Evolutionary conservation across 2,329 filamentous ascomycete species (phyloP), one percentile per base, ranked within the genome.

Genomic region (Blastomyces emzantsi): DNA sequence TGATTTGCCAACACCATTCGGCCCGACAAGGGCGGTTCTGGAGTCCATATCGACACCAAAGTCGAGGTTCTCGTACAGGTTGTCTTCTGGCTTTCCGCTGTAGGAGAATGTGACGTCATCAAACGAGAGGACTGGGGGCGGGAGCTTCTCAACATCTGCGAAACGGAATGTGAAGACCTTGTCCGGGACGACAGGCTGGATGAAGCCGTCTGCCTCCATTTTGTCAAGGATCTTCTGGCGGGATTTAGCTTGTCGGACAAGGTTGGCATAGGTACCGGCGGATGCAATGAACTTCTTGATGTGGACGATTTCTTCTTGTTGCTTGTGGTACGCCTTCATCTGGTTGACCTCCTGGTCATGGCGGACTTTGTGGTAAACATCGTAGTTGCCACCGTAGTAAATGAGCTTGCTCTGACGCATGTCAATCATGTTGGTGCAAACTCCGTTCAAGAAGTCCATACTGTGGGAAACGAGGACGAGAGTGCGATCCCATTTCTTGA

Each of bases 221-320:
- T 99, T 99, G 85, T 99, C 94, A 70, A 97, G 85, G 78, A 97
- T 97, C 90, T 99, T 99, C 81, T 99, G 94, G 69, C 94, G 88
- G 54, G 94, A 97, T 85, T 99, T 99, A 79, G 95, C 95, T 81
- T 99, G 94, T 78, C 90, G 86, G 75, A 99, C 94, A 83, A 99
- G 85, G 83, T 99, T 99, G 85, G 95, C 94, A 75, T 99, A 99
- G 66, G 94, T 99, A 92, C 95, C 94, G 64, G 94, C 94, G 66
- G 93, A 97, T 74, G 95, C 94, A 77, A 99, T 99, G 84, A 99
- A 99, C 82, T 97, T 97, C 85, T 99, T 97, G 85, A 99, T 99
- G 83, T 99, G 95, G 70, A 87, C 85, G 77, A 99, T 99, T 83
- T 99, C 94, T 67, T 99, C 94, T 77, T 99, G 94, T 78, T 99